Percentiles rank a stretch among this genome's conserved stretches.
Conservation (phyloP, 2,329 filamentous ascomycete genomes). For the Pseudodiploospora longispora region DNA sequence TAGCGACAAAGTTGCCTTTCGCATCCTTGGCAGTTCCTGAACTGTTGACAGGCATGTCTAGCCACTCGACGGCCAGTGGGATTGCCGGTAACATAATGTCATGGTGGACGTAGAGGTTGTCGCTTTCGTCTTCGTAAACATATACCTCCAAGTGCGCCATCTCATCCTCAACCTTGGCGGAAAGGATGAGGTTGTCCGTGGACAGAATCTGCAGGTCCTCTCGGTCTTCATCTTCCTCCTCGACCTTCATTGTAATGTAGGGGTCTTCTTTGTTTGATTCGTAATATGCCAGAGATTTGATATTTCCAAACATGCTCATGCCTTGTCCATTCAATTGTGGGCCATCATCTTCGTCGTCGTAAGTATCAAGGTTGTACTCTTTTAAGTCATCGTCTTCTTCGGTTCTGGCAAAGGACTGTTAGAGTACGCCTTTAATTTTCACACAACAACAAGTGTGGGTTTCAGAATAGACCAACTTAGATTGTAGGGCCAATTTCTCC, state of each 20-base stretch:
- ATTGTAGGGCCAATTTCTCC: conserved; percentile 1
- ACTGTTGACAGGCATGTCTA: conserved; percentile 83
- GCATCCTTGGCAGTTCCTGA: conserved; percentile 51
- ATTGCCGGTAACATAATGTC: conserved; percentile 99
- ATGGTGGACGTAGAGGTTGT: conserved; percentile 98
- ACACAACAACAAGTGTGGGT: too few relatives aligned
- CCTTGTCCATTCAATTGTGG: conserved; percentile 49
- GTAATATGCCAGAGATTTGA: conserved; percentile 90
- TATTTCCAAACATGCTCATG: conserved; percentile 90
- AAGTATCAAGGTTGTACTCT: conserved; percentile 93
- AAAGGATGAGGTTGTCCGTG: conserved; percentile 86
- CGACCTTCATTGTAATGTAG: conserved; percentile 81
- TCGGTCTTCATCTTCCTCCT: conserved; percentile 73
- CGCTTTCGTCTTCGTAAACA: conserved; percentile 89
- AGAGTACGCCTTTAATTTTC: conserved; percentile 2
- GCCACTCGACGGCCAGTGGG: conserved; percentile 90
- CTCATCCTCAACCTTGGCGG: conserved; percentile 93
- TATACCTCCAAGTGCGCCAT: conserved; percentile 95
- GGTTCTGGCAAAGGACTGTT: conserved; percentile 30
- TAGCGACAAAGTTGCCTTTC: conserved; percentile 82
- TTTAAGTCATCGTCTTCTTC: conserved; percentile 67
- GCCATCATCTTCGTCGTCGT: conserved; percentile 68
- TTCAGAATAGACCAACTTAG: not conserved
- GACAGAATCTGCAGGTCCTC: conserved; percentile 90
- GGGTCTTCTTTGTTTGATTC: conserved; percentile 91